These are phyloP conservation scores for Colletotrichum musicola DNA, from an alignment of 2,329 filamentous ascomycete genomes.

Conservation along the genomic window DNA sequence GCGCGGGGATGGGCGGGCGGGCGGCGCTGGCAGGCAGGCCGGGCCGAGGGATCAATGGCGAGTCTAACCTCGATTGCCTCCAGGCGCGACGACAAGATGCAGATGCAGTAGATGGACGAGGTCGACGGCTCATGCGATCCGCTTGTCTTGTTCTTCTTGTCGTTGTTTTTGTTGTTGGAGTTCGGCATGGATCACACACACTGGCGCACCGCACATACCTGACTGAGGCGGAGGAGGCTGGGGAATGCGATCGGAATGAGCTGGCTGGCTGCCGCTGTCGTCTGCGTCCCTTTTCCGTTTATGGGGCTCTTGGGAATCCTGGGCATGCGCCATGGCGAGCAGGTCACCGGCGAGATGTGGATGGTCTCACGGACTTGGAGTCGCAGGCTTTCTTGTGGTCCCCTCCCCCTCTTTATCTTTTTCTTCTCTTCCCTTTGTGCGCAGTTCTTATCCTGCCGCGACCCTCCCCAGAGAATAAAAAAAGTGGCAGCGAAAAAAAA, in stretches of 20 bases:
- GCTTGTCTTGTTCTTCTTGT: slow-evolving; percentile 28
- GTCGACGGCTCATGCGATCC: slow-evolving; percentile 33
- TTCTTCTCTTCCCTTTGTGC: background rate
- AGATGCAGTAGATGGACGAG: slow-evolving; percentile 36
- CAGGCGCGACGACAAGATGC: slow-evolving; percentile 36
- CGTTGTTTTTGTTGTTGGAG: slow-evolving; percentile 33
- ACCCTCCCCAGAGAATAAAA: slow-evolving; percentile 5
- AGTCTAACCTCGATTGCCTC: slow-evolving; percentile 40
- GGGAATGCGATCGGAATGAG: slow-evolving; percentile 55
- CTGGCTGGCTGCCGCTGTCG: slow-evolving; percentile 55
- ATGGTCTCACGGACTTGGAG: slow-evolving; percentile 9
- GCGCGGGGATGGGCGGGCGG: slow-evolving; percentile 16
- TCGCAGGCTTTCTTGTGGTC: slow-evolving; percentile 6
- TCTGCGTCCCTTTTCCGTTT: slow-evolving; percentile 64
- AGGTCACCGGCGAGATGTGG: slow-evolving; percentile 27
- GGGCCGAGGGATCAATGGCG: slow-evolving; percentile 39
- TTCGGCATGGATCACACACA: slow-evolving; percentile 37
- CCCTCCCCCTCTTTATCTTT: background rate
- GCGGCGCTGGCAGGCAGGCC: slow-evolving; percentile 38
- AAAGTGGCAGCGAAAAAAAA: background rate
- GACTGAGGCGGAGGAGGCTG: slow-evolving; percentile 59
- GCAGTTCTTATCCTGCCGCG: slow-evolving; percentile 1
- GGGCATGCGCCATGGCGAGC: slow-evolving; percentile 56
- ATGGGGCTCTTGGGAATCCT: slow-evolving; percentile 54
- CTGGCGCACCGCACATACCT: slow-evolving; percentile 52